Percentiles rank a stretch among this genome's conserved stretches.
Conservation (phyloP, 176 grass and related monocot genomes). For the Oryza coarctata region DNA sequence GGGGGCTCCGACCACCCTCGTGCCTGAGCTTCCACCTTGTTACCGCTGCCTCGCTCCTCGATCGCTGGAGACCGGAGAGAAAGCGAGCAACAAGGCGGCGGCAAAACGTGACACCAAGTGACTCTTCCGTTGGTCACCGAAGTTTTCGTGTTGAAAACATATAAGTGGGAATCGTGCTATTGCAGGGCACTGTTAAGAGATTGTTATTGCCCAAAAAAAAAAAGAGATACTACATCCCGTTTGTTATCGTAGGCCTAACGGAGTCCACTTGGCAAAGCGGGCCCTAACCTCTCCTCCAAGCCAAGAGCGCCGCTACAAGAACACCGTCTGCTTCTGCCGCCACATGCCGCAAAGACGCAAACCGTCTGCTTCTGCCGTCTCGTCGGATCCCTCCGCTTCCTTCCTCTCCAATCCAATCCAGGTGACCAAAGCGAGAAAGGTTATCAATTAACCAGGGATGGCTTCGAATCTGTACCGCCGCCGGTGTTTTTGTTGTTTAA, state of each 20-base stretch:
- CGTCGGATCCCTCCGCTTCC: slow-evolving; percentile 12
- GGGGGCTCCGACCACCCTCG: no score
- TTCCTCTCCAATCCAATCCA: slow-evolving; percentile 24
- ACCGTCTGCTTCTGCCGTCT: neutral
- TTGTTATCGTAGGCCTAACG: neutral
- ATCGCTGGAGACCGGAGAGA: no score
- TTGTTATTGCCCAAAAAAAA: neutral
- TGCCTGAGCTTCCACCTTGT: no score
- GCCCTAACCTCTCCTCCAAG: slow-evolving; percentile 28
- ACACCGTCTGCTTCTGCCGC: neutral
- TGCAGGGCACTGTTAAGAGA: neutral
- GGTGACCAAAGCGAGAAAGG: neutral
- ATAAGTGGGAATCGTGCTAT: neutral
- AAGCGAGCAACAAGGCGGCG: no score
- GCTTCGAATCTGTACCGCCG: neutral
- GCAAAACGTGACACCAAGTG: neutral
- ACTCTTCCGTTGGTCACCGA: no score
- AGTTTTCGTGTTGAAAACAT: no score
- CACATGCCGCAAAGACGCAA: neutral
- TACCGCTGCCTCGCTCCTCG: no score
- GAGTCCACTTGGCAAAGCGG: neutral
- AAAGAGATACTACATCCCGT: neutral
- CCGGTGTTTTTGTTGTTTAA: neutral
- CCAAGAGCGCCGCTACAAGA: neutral
- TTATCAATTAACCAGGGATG: neutral